A percentile compares a stretch with the other conserved stretches of the same genome.
Conservation (phyloP, 768 basidiomycete species). For the Podaxis rugospora region DNA sequence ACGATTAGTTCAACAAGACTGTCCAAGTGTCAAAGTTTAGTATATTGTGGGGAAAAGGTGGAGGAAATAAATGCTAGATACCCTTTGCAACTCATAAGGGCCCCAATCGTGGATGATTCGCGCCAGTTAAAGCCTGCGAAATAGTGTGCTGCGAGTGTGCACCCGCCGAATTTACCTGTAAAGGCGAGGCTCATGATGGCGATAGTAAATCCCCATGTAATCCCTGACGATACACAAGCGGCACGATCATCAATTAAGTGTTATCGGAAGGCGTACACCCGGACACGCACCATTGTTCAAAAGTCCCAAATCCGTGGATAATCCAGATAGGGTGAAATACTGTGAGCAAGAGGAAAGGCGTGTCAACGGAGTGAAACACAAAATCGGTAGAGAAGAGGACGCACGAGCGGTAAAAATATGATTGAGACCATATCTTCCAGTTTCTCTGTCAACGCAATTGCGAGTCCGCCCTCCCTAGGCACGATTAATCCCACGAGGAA, state of each 20-base stretch:
- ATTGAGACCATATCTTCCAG: slow-evolving; percentile 94
- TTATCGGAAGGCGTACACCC: neutral
- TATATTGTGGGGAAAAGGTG: neutral
- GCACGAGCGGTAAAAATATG: slow-evolving; percentile 82
- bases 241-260: too few relatives aligned
- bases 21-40: neutral
- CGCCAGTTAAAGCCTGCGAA: slow-evolving; percentile 74
- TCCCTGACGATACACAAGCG: slow-evolving; percentile 31
- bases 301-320: slow-evolving; percentile 84
- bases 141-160: slow-evolving; percentile 61
- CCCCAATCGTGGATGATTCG: slow-evolving; percentile 81
- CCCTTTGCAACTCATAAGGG: slow-evolving; percentile 97
- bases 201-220: slow-evolving; percentile 86
- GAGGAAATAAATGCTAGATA: slow-evolving; percentile 34
- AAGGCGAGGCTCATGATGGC: slow-evolving; percentile 80
- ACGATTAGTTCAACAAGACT: slow-evolving; percentile 93
- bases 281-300: slow-evolving; percentile 61
- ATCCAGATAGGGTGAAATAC: slow-evolving; percentile 92
- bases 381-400: slow-evolving; percentile 14
- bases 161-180: slow-evolving; percentile 85
- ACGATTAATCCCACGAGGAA: slow-evolving; percentile 81
- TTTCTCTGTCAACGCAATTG: slow-evolving; percentile 87
- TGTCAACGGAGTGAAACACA: neutral
- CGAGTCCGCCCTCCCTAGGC: slow-evolving; percentile 84
- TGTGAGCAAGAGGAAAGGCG: slow-evolving; percentile 20